Percentiles rank a stretch among this genome's conserved stretches.
These are phyloP conservation scores for Talaromyces ruber DNA, from an alignment of 495 filamentous ascomycete species.

Conservation along the genomic window DNA sequence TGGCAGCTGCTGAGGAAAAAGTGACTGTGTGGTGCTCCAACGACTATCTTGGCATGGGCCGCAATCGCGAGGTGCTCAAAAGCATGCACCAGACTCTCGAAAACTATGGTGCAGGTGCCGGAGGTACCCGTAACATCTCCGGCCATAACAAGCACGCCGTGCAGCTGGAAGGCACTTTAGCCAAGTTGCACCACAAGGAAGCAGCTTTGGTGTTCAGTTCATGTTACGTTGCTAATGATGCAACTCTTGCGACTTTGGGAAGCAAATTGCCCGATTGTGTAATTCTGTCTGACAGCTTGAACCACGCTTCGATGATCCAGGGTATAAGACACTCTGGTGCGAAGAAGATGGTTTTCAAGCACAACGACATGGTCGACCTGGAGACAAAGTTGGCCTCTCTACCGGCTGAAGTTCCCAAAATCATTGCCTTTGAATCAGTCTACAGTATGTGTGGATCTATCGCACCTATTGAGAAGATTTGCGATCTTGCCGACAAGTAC, in stretches of 20 bases:
- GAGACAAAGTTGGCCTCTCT: slow-evolving; percentile 86
- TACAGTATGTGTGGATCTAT: slow-evolving; percentile 99
- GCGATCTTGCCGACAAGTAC: slow-evolving; percentile 94
- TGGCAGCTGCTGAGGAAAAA: slow-evolving; percentile 71
- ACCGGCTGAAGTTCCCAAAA: slow-evolving; percentile 78
- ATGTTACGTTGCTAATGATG: slow-evolving; percentile 97
- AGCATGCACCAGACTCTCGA: slow-evolving; percentile 93
- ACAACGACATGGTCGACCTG: slow-evolving; percentile 86
- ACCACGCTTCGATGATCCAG: slow-evolving; percentile 99
- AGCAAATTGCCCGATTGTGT: slow-evolving; percentile 96
- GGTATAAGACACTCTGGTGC: slow-evolving; percentile 95
- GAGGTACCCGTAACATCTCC: slow-evolving; percentile 94
- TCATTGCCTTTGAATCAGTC: slow-evolving; percentile 96
- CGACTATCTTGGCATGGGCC: slow-evolving; percentile 96
- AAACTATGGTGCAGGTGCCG: slow-evolving; percentile 89
- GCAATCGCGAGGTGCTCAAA: slow-evolving; percentile 78
- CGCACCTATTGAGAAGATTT: slow-evolving; percentile 90
- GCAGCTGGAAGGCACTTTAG: slow-evolving; percentile 70
- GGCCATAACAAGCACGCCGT: slow-evolving; percentile 96
- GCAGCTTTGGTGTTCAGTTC: slow-evolving; percentile 89
- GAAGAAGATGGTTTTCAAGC: slow-evolving; percentile 96
- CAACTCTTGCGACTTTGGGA: slow-evolving; percentile 89
- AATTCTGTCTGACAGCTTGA: slow-evolving; percentile 87
- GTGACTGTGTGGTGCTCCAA: slow-evolving; percentile 99
- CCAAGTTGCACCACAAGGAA: slow-evolving; percentile 87